Percentiles rank a stretch among this genome's conserved stretches.
These are phyloP conservation scores for Tuber brumale DNA, from an alignment of 495 filamentous ascomycete genomes.

Conservation along the genomic window DNA sequence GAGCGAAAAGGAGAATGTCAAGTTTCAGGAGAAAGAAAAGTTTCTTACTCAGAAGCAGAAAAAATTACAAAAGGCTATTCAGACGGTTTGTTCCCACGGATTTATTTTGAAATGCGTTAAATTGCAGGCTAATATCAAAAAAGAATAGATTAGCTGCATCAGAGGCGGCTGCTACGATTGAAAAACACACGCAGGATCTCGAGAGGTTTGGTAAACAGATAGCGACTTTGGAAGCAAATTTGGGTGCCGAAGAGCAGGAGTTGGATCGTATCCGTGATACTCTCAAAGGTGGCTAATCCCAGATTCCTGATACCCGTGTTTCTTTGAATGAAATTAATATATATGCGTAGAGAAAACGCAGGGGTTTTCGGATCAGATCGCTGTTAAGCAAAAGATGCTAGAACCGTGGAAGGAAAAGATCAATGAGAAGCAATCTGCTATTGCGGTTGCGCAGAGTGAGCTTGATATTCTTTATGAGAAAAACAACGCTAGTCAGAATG, in stretches of 20 bases:
- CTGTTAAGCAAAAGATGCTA: conserved; percentile 82
- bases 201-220: conserved; percentile 67
- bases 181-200: conserved; percentile 70
- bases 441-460: conserved; percentile 90
- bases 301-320: not conserved
- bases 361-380: conserved; percentile 83
- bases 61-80: conserved; percentile 85
- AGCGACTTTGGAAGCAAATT: conserved; percentile 60
- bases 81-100: conserved; percentile 44
- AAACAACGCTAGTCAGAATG: conserved; percentile 73
- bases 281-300: conserved; percentile 59
- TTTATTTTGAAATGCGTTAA: not conserved
- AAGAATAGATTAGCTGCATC: conserved; percentile 57
- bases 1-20: conserved; percentile 91
- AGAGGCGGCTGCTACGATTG: conserved; percentile 68
- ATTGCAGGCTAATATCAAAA: not conserved
- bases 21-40: conserved; percentile 95
- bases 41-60: conserved; percentile 82
- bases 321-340: not conserved
- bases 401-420: conserved; percentile 97
- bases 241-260: conserved; percentile 74
- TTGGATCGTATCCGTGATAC: conserved; percentile 70
- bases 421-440: conserved; percentile 86
- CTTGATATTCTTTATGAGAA: conserved; percentile 83
- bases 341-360: conserved; percentile 64